A percentile compares a stretch with the other conserved stretches of the same genome.
Evolutionary conservation across 2,329 filamentous ascomycete genomes (phyloP).

Genomic region (Pezicula radicicola): DNA sequence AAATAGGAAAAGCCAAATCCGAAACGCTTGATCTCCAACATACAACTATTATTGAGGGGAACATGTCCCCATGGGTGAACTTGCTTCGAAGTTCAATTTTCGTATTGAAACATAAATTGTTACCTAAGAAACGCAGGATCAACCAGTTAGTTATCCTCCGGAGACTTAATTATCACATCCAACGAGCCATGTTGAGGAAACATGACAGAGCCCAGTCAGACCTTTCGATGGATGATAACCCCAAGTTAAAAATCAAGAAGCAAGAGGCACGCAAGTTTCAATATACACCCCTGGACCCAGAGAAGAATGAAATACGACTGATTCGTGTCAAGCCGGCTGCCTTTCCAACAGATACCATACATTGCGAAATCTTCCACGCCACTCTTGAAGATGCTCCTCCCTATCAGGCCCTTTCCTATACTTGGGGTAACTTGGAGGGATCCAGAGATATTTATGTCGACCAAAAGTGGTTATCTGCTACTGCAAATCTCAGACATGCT

Average conservation of each 20-base stretch:
- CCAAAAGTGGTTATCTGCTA: conserved; percentile 7
- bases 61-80: too few species aligned
- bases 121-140: too few species aligned
- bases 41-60: too few species aligned
- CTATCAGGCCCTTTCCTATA: conserved; percentile 22
- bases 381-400: conserved; percentile 14
- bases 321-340: conserved; percentile 8
- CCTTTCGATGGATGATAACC: background rate
- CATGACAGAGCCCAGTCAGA: background rate
- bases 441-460: conserved; percentile 9
- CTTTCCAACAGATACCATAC: conserved; percentile 3
- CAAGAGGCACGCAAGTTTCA: conserved; percentile 5
- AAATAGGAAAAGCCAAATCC: too few species aligned
- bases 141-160: background rate
- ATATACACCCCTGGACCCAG: conserved; percentile 10
- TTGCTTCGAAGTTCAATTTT: too few species aligned
- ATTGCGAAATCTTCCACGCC: conserved; percentile 15
- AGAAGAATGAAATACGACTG: conserved; percentile 9
- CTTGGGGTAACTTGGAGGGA: conserved; percentile 12
- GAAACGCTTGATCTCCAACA: too few species aligned
- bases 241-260: background rate
- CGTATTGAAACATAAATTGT: too few species aligned
- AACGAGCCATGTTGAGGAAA: background rate
- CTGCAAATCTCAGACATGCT: conserved; percentile 17
- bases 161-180: background rate